These are phyloP conservation scores for Fremontodendron californicum DNA, from an alignment of 345 rosid genomes.

Conservation along the genomic window DNA sequence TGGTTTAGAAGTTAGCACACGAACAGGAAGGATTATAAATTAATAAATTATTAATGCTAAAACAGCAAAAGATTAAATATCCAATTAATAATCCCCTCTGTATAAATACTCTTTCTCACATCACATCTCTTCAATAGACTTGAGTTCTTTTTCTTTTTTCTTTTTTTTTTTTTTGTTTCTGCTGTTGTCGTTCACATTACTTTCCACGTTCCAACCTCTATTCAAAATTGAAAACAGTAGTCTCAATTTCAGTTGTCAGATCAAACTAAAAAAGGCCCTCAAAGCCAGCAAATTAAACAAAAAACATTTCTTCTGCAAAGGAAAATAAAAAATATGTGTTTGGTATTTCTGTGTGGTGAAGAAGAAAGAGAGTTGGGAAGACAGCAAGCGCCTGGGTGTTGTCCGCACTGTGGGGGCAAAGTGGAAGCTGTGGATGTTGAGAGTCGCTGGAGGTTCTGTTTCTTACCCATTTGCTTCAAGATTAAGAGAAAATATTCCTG, in stretches of 20 bases:
- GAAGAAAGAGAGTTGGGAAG: slow-evolving; percentile 62
- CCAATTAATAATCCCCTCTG: no score
- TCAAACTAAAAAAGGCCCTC: background rate
- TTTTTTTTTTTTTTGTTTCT: no score
- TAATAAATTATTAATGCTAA: no score
- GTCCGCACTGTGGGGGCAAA: slow-evolving; percentile 80
- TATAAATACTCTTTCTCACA: background rate
- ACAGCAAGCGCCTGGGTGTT: slow-evolving; percentile 65
- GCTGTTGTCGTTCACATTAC: background rate
- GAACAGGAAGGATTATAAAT: no score
- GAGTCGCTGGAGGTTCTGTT: slow-evolving; percentile 75
- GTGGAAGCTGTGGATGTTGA: slow-evolving; percentile 65
- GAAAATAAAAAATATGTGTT: slow-evolving; percentile 44
- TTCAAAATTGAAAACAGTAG: no score
- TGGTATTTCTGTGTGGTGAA: slow-evolving; percentile 42
- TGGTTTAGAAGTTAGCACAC: no score
- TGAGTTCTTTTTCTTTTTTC: background rate
- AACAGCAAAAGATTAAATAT: no score
- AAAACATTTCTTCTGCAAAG: no score
- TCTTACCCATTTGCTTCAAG: slow-evolving; percentile 62
- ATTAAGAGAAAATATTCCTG: slow-evolving; percentile 63
- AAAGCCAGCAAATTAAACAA: background rate
- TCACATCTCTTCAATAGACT: background rate
- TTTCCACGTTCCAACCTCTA: background rate
- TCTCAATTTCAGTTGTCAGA: background rate